These are phyloP conservation scores for Potentilla sterilis DNA, from an alignment of 306 rosid species.

Conservation along the genomic window DNA sequence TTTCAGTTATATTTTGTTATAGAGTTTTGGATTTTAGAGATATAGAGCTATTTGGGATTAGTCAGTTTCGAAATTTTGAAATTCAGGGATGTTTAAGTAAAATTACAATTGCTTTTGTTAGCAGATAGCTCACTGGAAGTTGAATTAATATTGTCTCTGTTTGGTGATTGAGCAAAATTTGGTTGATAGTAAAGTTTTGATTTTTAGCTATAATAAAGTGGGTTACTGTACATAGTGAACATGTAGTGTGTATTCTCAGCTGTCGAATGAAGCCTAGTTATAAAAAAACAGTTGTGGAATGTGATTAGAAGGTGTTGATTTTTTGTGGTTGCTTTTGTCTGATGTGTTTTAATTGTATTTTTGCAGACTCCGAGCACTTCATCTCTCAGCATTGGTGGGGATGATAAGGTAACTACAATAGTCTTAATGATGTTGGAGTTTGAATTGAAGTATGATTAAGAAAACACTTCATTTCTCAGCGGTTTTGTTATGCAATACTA, in stretches of 20 bases:
- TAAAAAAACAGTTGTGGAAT: not conserved
- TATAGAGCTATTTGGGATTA: not conserved
- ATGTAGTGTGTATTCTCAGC: not conserved
- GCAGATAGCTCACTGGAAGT: not conserved
- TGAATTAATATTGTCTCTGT: not conserved
- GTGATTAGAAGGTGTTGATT: not conserved
- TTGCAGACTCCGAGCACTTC: slow-evolving; percentile 65
- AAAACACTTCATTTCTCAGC: not conserved
- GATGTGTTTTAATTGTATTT: slow-evolving; percentile 43
- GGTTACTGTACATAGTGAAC: not conserved
- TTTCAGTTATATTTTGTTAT: not conserved
- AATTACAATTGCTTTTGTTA: not conserved
- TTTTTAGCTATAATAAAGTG: not conserved
- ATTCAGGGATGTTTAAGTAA: not conserved
- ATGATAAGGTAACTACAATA: slow-evolving; percentile 52
- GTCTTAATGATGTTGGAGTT: not conserved
- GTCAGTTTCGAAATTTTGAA: not conserved
- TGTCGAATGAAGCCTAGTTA: not conserved
- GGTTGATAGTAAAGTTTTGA: not conserved
- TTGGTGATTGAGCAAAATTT: not conserved
- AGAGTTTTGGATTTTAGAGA: not conserved
- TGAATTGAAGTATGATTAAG: not conserved
- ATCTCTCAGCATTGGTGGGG: slow-evolving; percentile 51
- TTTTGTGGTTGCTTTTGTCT: slow-evolving; percentile 8
- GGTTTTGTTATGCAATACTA: not conserved